These are phyloP conservation scores for Melaleuca alternifolia DNA, from an alignment of 345 rosid genomes.

Conservation along the genomic window DNA sequence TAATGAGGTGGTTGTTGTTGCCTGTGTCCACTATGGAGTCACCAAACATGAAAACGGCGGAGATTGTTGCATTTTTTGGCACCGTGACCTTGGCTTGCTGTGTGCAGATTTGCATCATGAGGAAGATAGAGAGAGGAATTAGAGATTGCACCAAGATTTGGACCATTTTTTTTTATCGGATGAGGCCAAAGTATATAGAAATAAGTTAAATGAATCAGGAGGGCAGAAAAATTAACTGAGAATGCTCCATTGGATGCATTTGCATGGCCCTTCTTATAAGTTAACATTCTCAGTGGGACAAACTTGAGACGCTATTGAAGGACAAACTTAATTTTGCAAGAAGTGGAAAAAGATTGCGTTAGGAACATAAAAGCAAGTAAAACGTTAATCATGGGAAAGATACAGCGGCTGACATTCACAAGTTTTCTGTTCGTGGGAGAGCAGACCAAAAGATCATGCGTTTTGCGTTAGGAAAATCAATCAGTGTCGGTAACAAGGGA, in stretches of 20 bases:
- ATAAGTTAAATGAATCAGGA: neutral
- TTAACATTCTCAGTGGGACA: neutral
- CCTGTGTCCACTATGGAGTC: conserved; percentile 64
- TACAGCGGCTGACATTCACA: neutral
- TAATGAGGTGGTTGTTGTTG: conserved; percentile 38
- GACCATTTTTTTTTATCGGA: neutral
- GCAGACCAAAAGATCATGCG: neutral
- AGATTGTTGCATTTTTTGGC: conserved; percentile 16
- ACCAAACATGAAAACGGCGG: conserved; percentile 45
- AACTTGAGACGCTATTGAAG: too few relatives aligned
- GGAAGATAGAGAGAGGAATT: neutral
- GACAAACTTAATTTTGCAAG: neutral
- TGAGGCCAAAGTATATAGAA: neutral
- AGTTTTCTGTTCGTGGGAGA: neutral
- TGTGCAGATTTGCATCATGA: neutral
- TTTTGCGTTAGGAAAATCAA: neutral
- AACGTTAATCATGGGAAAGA: neutral
- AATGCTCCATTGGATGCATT: neutral
- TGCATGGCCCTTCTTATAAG: too few relatives aligned
- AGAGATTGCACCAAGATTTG: neutral
- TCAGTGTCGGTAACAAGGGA: neutral
- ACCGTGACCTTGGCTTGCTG: neutral
- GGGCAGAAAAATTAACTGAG: neutral
- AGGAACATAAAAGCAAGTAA: neutral
- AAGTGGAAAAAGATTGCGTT: neutral